phyloP scores from a whole-genome alignment of 78 protist genomes.

The slime mould (Dictyostelium discoideum) region DNA sequence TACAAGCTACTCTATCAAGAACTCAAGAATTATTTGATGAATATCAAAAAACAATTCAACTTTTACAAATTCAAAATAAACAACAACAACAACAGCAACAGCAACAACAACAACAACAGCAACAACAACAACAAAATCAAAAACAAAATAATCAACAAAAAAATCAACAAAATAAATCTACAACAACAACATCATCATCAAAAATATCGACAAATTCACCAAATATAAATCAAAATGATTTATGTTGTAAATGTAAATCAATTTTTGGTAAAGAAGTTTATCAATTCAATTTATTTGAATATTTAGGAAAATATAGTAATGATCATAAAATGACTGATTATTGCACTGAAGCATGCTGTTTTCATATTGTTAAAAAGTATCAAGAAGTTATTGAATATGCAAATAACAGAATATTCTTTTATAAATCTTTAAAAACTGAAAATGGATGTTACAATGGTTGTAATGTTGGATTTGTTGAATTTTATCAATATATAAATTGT shows the following conservation, averaged over 20 bases:
- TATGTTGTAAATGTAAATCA: neutral
- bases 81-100: neutral
- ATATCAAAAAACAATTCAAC: neutral
- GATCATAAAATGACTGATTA: neutral
- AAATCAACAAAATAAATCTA: neutral
- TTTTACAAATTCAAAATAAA: neutral
- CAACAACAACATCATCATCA: neutral
- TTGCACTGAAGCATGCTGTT: neutral
- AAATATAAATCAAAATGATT: neutral
- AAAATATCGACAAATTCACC: neutral
- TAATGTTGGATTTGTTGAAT: neutral
- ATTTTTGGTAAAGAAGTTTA: neutral
- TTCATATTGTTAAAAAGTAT: neutral
- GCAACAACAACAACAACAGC: neutral
- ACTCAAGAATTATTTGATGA: neutral
- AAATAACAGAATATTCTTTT: constrained; percentile 1
- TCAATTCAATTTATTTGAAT: neutral
- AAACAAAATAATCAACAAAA: neutral
- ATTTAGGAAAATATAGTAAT: neutral
- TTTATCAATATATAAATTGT: neutral
- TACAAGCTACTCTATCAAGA: neutral
- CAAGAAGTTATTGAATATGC: neutral
- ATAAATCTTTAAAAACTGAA: neutral
- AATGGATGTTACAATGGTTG: neutral
- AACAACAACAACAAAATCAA: neutral